phyloP scores from a whole-genome alignment of 129 eudicot species.

The Calendula officinalis region DNA sequence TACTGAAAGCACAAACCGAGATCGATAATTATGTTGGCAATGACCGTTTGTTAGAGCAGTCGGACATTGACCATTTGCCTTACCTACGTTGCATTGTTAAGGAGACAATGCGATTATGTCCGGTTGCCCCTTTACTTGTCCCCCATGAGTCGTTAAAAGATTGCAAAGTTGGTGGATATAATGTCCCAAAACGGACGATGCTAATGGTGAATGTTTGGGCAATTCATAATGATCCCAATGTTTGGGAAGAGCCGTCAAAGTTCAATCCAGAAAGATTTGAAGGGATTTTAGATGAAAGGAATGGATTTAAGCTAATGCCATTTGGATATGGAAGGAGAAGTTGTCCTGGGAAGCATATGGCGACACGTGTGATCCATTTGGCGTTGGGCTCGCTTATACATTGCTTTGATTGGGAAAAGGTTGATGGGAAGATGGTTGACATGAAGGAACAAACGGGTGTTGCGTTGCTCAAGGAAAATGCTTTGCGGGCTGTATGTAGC shows the following conservation, averaged over 20 bases:
- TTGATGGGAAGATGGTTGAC: constrained; percentile 25
- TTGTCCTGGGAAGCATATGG: constrained; percentile 49
- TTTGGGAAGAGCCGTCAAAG: constrained; percentile 27
- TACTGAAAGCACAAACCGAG: constrained; percentile 31
- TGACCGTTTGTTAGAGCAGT: constrained; percentile 21
- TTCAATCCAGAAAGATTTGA: constrained; percentile 30
- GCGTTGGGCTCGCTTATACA: constrained; percentile 43
- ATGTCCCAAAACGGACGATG: constrained; percentile 31
- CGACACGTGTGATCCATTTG: constrained; percentile 25
- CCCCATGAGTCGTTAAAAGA: constrained; percentile 34
- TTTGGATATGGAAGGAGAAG: constrained; percentile 49
- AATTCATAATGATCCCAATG: constrained; percentile 31
- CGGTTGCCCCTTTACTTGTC: constrained; percentile 32
- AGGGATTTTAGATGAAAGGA: constrained; percentile 10
- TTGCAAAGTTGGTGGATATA: constrained; percentile 31
- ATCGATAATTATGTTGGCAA: constrained; percentile 14
- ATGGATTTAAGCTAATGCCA: constrained; percentile 33
- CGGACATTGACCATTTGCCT: constrained; percentile 30
- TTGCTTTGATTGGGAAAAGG: constrained; percentile 40
- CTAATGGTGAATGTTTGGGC: constrained; percentile 37
- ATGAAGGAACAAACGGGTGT: constrained; percentile 31
- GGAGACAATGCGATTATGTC: constrained; percentile 34
- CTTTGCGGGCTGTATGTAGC: constrained; percentile 30
- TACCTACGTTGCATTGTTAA: constrained; percentile 37
- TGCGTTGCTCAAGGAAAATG: constrained; percentile 26